Evolutionary conservation across 768 basidiomycete genomes (phyloP).

Genomic region (Phylloporus sp.): DNA sequence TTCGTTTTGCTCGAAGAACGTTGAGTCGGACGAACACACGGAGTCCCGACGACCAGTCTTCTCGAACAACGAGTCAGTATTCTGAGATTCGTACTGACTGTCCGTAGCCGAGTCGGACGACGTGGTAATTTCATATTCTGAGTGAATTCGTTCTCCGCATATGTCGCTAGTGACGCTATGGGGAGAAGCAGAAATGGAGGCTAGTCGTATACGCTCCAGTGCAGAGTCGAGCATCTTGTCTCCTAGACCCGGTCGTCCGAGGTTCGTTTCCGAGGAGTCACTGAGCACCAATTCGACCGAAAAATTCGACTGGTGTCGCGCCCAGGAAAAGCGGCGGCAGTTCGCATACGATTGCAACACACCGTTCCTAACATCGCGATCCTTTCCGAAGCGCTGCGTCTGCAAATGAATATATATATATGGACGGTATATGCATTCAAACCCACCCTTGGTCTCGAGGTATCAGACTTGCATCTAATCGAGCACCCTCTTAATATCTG

Average conservation of each 20-base stretch:
- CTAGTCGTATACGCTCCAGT: conserved; percentile 49
- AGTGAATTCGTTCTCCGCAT: conserved; percentile 8
- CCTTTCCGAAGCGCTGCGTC: too few species aligned
- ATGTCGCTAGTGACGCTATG: conserved; percentile 34
- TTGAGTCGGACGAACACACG: conserved; percentile 49
- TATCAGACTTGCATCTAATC: conserved; percentile 96
- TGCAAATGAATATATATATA: too few species aligned
- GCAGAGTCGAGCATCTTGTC: conserved; percentile 84
- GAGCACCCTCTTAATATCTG: conserved; percentile 81
- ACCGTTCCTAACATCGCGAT: conserved; percentile 39
- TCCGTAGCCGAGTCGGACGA: conserved; percentile 71
- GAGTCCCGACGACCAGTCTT: conserved; percentile 53
- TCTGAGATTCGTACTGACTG: conserved; percentile 38
- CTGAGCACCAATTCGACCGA: conserved; percentile 67
- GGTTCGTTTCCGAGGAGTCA: conserved; percentile 53
- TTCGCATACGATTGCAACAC: conserved; percentile 53
- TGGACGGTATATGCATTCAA: conserved; percentile 93
- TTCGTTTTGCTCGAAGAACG: conserved; percentile 51
- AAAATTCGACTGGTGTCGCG: conserved; percentile 49
- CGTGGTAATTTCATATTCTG: conserved; percentile 31
- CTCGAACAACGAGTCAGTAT: conserved; percentile 56
- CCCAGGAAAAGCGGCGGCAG: conserved; percentile 58
- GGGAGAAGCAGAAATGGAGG: conserved; percentile 61
- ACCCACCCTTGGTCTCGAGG: conserved; percentile 84
- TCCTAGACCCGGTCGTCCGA: conserved; percentile 70